phyloP scores from a whole-genome alignment of 208 protist genomes.

The Trypanosoma rangeli region DNA sequence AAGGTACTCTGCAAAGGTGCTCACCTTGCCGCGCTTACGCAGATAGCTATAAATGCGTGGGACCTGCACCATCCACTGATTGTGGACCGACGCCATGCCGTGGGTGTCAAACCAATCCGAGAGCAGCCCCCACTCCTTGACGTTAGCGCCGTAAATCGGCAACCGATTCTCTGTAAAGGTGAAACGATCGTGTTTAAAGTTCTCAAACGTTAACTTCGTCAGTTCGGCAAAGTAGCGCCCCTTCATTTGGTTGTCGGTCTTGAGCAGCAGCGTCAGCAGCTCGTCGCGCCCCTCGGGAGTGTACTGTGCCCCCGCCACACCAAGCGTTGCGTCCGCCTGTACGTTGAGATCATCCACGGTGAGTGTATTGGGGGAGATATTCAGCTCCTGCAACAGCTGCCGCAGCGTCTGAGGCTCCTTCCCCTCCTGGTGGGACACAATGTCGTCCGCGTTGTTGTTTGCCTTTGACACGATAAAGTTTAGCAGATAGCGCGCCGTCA shows the following conservation, averaged over 20 bases:
- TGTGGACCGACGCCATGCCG: constrained; percentile 94
- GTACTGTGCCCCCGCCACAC: constrained; percentile 92
- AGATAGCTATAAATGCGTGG: constrained; percentile 94
- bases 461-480: constrained; percentile 95
- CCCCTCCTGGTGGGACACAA: constrained; percentile 85
- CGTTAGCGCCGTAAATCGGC: constrained; percentile 84
- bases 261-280: constrained; percentile 97
- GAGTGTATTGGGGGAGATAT: constrained; percentile 82
- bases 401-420: constrained; percentile 85
- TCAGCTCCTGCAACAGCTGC: constrained; percentile 71
- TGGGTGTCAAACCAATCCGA: constrained; percentile 97
- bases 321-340: constrained; percentile 85
- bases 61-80: constrained; percentile 98
- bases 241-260: constrained; percentile 98
- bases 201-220: constrained; percentile 94
- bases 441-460: constrained; percentile 91
- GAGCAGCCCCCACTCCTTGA: constrained; percentile 95
- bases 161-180: constrained; percentile 94
- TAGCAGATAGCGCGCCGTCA: constrained; percentile 95
- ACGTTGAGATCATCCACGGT: constrained; percentile 96
- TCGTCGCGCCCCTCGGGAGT: constrained; percentile 90
- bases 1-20: constrained; percentile 95
- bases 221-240: constrained; percentile 98
- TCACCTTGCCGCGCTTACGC: constrained; percentile 70
- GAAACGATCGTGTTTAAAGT: constrained; percentile 95